Percentiles rank a stretch among this genome's conserved stretches.
Conservation (phyloP, 495 filamentous ascomycete genomes). For the Usnea hakonensis region DNA sequence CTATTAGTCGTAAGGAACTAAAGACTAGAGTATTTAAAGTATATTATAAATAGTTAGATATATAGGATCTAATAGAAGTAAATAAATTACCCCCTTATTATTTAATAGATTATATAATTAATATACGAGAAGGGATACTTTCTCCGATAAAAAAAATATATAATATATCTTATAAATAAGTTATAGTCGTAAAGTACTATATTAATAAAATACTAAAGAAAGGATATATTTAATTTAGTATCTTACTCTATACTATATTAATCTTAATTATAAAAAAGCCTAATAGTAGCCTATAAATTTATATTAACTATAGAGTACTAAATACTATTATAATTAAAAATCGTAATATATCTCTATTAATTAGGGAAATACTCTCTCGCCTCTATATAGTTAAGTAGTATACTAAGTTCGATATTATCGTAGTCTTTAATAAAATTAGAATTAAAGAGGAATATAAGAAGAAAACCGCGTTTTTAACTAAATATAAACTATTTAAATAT, state of each 20-base stretch:
- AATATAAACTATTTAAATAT: neutral
- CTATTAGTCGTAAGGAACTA: neutral
- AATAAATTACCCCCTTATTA: neutral
- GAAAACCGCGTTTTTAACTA: neutral
- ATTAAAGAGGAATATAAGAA: neutral
- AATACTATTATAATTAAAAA: slow-evolving; percentile 1
- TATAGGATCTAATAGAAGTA: neutral
- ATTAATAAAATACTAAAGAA: neutral
- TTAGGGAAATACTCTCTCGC: neutral
- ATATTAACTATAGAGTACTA: slow-evolving; percentile 1
- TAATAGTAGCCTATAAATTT: neutral
- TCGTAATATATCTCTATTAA: neutral
- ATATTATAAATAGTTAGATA: neutral
- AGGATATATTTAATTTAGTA: neutral
- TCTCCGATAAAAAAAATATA: neutral
- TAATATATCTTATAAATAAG: neutral
- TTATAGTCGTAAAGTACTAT: neutral
- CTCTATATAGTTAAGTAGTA: neutral
- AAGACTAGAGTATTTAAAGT: neutral
- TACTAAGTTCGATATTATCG: neutral
- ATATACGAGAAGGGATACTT: too few species aligned
- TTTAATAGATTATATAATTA: neutral
- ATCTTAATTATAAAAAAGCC: slow-evolving; percentile 5
- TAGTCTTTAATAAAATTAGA: neutral
- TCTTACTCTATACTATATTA: neutral